These are phyloP conservation scores for Cladosporium austrohemisphaericum DNA, from an alignment of 2,329 filamentous ascomycete genomes.

Conservation along the genomic window DNA sequence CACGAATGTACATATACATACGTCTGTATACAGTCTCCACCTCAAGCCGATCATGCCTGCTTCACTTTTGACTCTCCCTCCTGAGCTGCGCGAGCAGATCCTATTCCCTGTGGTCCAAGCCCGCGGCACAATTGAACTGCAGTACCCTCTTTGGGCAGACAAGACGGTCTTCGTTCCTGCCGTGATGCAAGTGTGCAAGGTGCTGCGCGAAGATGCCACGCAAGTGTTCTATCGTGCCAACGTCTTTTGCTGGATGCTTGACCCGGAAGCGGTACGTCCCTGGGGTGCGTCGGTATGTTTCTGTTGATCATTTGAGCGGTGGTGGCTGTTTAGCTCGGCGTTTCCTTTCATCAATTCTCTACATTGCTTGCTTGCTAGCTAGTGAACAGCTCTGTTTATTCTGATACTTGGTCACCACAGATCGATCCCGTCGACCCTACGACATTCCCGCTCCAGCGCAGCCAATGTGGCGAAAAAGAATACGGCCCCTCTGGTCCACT, in stretches of 20 bases:
- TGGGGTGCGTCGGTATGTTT: not conserved
- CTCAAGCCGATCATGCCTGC: not conserved
- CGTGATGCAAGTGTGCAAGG: conserved; percentile 19
- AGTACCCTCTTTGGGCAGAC: conserved; percentile 24
- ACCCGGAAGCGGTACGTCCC: conserved; percentile 16
- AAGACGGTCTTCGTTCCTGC: conserved; percentile 19
- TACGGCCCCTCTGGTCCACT: conserved; percentile 12
- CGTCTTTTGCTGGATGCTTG: conserved; percentile 24
- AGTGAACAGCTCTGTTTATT: not conserved
- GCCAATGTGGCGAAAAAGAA: not conserved
- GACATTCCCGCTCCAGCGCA: conserved; percentile 13
- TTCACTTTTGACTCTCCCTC: conserved; percentile 19
- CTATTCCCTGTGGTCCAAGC: conserved; percentile 18
- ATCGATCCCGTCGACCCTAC: not conserved
- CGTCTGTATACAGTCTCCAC: not conserved
- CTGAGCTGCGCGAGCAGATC: conserved; percentile 22
- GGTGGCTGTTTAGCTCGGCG: not conserved
- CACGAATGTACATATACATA: not conserved
- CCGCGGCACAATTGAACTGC: conserved; percentile 21
- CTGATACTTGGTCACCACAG: not conserved
- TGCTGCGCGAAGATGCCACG: conserved; percentile 20
- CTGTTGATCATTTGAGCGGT: too few species aligned
- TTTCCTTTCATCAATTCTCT: not conserved
- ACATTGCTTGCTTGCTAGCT: too few species aligned
- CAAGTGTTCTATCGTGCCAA: conserved; percentile 25